phyloP scores from a whole-genome alignment of 495 filamentous ascomycete species.

The Xylaria bambusicola region DNA sequence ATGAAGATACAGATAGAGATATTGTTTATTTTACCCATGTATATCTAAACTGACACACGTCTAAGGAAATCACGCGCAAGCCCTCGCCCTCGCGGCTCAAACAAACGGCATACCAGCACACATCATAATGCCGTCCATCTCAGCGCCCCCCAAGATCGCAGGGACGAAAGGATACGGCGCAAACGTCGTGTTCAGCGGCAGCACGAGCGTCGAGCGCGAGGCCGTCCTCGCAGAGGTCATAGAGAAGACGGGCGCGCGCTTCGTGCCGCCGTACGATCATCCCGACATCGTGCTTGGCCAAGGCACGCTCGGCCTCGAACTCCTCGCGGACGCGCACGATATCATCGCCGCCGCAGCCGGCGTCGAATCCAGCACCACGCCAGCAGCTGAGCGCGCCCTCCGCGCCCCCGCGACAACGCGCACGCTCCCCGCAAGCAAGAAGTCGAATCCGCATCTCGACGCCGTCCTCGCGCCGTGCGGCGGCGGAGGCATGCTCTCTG shows the following conservation, averaged over 20 bases:
- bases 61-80: constrained; percentile 92
- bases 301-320: constrained; percentile 84
- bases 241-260: constrained; percentile 65
- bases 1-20: neutral
- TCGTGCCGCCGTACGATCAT: constrained; percentile 91
- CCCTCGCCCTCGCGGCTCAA: constrained; percentile 81
- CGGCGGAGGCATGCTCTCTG: constrained; percentile 85
- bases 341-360: constrained; percentile 36
- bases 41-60: constrained; percentile 4
- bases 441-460: constrained; percentile 49
- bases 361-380: neutral
- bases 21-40: too few species aligned
- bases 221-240: constrained; percentile 69
- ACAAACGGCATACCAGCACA: constrained; percentile 62
- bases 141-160: constrained; percentile 80
- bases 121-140: constrained; percentile 90
- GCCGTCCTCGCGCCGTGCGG: constrained; percentile 86
- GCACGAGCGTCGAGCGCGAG: constrained; percentile 78
- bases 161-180: constrained; percentile 77
- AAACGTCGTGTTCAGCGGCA: constrained; percentile 78
- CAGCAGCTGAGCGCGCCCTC: constrained; percentile 2
- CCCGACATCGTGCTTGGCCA: constrained; percentile 88
- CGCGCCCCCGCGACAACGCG: constrained; percentile 5
- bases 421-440: constrained; percentile 11
- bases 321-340: constrained; percentile 67